Conservation (phyloP, 2,329 filamentous ascomycete species). For the Aspergillus clavatus region DNA sequence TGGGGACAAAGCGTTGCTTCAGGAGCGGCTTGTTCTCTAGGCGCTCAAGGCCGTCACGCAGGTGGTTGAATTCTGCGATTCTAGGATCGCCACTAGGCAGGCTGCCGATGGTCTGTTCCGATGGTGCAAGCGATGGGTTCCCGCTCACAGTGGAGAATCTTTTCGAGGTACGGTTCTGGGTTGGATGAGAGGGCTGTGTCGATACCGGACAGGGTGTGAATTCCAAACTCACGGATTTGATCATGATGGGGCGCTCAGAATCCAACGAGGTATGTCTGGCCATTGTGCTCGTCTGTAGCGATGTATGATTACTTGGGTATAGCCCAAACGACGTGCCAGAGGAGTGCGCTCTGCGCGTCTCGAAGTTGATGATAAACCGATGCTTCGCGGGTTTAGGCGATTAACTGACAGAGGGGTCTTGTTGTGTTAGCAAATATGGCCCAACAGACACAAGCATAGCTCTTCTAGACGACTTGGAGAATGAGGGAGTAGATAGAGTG, state of each 20-base stretch:
- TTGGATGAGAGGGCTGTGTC: constrained; percentile 5
- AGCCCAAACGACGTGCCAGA: too few relatives aligned
- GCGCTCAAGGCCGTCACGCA: constrained; percentile 74
- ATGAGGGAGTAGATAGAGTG: too few relatives aligned
- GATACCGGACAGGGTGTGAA: not conserved
- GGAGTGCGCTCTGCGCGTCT: too few relatives aligned
- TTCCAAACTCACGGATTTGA: constrained; percentile 46
- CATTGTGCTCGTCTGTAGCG: constrained; percentile 19
- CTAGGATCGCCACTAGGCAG: constrained; percentile 46
- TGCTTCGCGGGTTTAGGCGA: not conserved
- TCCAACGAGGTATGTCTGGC: constrained; percentile 45
- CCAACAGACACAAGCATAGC: too few relatives aligned
- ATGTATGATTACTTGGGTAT: not conserved
- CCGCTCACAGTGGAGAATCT: constrained; percentile 51
- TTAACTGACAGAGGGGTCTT: too few relatives aligned
- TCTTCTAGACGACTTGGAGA: too few relatives aligned
- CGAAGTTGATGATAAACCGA: not conserved
- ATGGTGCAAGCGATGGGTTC: constrained; percentile 43
- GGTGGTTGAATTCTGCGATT: constrained; percentile 64
- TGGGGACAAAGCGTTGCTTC: constrained; percentile 75
- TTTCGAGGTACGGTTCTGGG: constrained; percentile 47
- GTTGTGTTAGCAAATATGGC: not conserved
- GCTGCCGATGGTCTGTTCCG: constrained; percentile 41
- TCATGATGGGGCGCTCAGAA: constrained; percentile 53
- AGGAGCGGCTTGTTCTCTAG: constrained; percentile 84